phyloP scores from a whole-genome alignment of 2,329 filamentous ascomycete species.

The Talaromyces pinophilus region DNA sequence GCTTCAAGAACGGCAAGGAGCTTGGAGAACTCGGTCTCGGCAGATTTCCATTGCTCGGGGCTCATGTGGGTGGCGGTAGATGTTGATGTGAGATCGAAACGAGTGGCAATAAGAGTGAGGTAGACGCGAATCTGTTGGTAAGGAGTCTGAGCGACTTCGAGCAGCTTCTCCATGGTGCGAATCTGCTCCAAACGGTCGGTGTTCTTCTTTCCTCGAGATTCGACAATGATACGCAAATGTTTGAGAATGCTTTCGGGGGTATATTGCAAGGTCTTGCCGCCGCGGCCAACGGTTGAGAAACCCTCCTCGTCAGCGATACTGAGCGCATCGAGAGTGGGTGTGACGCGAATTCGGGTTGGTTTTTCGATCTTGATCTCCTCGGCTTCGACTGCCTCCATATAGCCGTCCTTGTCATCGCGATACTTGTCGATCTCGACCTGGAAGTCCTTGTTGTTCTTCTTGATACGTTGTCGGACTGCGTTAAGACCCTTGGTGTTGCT shows the following conservation, averaged over 20 bases:
- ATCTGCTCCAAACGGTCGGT: constrained; percentile 95
- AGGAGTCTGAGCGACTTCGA: constrained; percentile 82
- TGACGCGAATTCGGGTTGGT: constrained; percentile 49
- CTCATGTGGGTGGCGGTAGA: constrained; percentile 76
- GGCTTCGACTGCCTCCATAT: constrained; percentile 81
- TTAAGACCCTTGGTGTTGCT: constrained; percentile 92
- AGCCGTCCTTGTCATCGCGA: constrained; percentile 79
- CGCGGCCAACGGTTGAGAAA: constrained; percentile 84
- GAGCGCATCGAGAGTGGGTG: constrained; percentile 52
- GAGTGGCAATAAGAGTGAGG: constrained; percentile 84
- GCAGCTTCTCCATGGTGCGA: constrained; percentile 92
- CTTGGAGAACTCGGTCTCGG: constrained; percentile 78
- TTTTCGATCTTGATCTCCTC: constrained; percentile 57
- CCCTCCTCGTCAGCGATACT: constrained; percentile 72
- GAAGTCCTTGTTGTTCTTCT: constrained; percentile 98
- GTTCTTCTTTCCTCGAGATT: constrained; percentile 98
- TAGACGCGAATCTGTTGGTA: constrained; percentile 95
- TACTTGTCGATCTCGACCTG: constrained; percentile 84
- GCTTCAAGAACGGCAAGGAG: constrained; percentile 78
- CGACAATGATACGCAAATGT: constrained; percentile 87
- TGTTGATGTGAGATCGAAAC: constrained; percentile 87
- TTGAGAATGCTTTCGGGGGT: constrained; percentile 98
- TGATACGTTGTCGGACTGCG: constrained; percentile 95
- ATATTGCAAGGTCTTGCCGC: constrained; percentile 85
- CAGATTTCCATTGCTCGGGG: constrained; percentile 94